These are phyloP conservation scores for Colletotrichum viniferum DNA, from an alignment of 2,329 filamentous ascomycete species.

Conservation along the genomic window DNA sequence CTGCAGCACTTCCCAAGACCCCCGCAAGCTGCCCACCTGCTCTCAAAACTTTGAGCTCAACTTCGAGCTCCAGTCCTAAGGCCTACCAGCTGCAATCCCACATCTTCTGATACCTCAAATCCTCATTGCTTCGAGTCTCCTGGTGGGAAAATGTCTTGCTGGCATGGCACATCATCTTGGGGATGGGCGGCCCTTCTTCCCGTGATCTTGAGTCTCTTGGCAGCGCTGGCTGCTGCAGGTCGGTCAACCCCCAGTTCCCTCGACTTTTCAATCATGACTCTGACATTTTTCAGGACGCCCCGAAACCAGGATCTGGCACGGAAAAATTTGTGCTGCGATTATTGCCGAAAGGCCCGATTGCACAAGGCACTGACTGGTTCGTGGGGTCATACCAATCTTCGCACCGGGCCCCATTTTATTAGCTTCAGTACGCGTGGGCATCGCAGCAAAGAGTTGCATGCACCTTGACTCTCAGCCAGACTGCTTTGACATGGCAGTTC, in stretches of 20 bases:
- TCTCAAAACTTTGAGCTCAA: not conserved
- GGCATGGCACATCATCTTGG: not conserved
- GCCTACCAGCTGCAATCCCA: not conserved
- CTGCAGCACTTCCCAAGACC: not conserved
- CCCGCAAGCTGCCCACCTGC: not conserved
- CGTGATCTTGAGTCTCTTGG: not conserved
- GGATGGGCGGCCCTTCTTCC: not conserved
- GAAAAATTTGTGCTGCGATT: not conserved
- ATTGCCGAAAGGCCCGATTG: not conserved
- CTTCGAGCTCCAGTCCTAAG: not conserved
- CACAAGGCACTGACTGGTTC: not conserved
- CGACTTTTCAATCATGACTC: not conserved
- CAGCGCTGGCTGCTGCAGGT: not conserved
- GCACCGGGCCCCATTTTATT: too few relatives aligned
- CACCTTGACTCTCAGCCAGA: not conserved
- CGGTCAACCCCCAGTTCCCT: not conserved
- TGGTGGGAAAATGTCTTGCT: not conserved
- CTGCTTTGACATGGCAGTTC: not conserved
- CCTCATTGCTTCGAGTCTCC: not conserved
- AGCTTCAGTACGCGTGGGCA: too few relatives aligned
- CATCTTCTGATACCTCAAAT: rapidly evolving
- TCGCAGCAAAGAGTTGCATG: not conserved
- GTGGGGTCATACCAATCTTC: not conserved
- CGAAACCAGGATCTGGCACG: not conserved
- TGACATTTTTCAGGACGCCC: not conserved